Conservation (phyloP, 2,329 filamentous ascomycete species). For the Canariomyces notabilis region DNA sequence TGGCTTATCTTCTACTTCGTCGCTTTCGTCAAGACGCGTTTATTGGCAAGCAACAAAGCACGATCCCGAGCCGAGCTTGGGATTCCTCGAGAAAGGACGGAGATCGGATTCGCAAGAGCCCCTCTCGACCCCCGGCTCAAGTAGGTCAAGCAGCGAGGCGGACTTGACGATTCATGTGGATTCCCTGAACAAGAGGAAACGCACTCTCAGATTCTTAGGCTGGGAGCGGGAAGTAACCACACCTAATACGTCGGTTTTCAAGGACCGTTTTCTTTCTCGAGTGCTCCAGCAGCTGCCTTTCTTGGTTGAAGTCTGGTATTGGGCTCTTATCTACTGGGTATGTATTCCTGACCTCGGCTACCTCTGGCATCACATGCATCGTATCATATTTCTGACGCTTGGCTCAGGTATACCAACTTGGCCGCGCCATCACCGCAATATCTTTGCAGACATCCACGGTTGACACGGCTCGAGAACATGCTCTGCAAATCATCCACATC, state of each 20-base stretch:
- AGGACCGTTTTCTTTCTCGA: constrained; percentile 56
- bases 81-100: no score
- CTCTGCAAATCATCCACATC: constrained; percentile 61
- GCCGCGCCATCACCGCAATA: constrained; percentile 65
- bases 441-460: constrained; percentile 64
- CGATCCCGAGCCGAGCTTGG: constrained; percentile 16
- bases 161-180: constrained; percentile 22
- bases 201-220: constrained; percentile 35
- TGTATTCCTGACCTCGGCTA: no score
- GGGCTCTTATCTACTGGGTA: constrained; percentile 74
- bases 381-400: background rate
- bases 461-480: constrained; percentile 62
- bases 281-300: constrained; percentile 65
- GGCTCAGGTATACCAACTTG: constrained; percentile 66
- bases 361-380: background rate
- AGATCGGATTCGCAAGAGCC: no score
- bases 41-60: constrained; percentile 29
- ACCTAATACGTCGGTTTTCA: constrained; percentile 58
- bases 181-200: constrained; percentile 11
- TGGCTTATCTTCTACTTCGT: constrained; percentile 13
- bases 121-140: constrained; percentile 7
- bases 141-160: constrained; percentile 22
- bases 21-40: constrained; percentile 22
- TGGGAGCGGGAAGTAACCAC: constrained; percentile 46
- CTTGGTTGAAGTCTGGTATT: constrained; percentile 71